Evolutionary conservation across 805 yeast genomes (phyloP).

Genomic region (Dipodascopsis uninucleata): DNA sequence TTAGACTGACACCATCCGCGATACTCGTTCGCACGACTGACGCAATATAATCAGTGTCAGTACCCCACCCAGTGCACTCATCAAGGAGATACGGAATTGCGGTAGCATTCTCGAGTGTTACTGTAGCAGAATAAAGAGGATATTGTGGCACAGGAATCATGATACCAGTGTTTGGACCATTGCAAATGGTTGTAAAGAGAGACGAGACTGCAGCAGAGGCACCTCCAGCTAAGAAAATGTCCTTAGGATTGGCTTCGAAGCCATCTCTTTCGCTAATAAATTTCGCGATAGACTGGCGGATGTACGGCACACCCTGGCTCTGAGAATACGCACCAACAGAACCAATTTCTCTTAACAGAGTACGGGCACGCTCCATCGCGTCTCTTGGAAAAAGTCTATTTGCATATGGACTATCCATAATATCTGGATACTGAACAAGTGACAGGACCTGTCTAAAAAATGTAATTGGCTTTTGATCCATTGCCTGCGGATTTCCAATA

Average conservation of each 20-base stretch:
- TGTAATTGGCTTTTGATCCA: constrained; percentile 91
- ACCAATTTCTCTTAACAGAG: constrained; percentile 58
- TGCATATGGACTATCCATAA: constrained; percentile 42
- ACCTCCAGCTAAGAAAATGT: constrained; percentile 84
- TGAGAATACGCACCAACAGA: constrained; percentile 94
- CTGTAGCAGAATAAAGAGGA: constrained; percentile 93
- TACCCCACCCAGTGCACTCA: constrained; percentile 80
- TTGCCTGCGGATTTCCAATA: constrained; percentile 97
- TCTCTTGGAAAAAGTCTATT: constrained; percentile 51
- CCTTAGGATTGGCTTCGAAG: constrained; percentile 57
- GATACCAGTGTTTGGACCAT: constrained; percentile 64
- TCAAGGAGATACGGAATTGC: constrained; percentile 84
- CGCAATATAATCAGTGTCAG: constrained; percentile 64
- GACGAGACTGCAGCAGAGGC: constrained; percentile 92
- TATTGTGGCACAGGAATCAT: constrained; percentile 97
- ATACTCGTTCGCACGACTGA: constrained; percentile 48
- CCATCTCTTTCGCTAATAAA: constrained; percentile 82
- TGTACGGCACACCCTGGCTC: constrained; percentile 77
- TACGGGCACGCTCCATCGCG: constrained; percentile 66
- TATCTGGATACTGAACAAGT: constrained; percentile 76
- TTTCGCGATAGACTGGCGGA: constrained; percentile 75
- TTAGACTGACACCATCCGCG: constrained; percentile 55
- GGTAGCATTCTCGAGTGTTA: constrained; percentile 76
- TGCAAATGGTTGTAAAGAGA: constrained; percentile 64
- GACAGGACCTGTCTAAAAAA: constrained; percentile 91